Percentiles rank a stretch among this genome's conserved stretches.
These are phyloP conservation scores for Candida freyschussii DNA, from an alignment of 1,139 yeast genomes.

Conservation along the genomic window DNA sequence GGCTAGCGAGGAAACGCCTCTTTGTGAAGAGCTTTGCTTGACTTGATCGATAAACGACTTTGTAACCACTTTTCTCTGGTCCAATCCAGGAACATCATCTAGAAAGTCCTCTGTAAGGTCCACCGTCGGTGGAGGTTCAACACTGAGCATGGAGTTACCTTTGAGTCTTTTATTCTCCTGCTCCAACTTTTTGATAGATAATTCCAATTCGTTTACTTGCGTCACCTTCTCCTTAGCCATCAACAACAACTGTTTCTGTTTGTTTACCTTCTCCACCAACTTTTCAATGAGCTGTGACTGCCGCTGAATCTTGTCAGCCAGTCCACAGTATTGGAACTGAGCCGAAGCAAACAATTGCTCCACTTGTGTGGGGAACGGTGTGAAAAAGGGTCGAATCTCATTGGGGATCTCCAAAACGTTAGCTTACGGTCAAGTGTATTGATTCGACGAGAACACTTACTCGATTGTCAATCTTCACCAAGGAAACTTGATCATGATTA, in stretches of 20 bases:
- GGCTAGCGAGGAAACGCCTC: conserved; percentile 4
- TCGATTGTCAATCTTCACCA: conserved; percentile 15
- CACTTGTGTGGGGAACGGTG: conserved; percentile 20
- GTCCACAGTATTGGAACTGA: conserved; percentile 21
- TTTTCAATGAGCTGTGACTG: conserved; percentile 14
- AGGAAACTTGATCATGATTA: conserved; percentile 15
- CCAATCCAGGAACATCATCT: conserved; percentile 7
- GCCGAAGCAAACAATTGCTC: conserved; percentile 23
- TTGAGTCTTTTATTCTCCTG: conserved; percentile 12
- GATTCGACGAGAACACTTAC: conserved; percentile 1
- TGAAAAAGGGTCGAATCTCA: conserved; percentile 20
- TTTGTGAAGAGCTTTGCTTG: conserved; percentile 18
- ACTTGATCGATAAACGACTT: conserved; percentile 19
- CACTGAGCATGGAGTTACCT: not conserved
- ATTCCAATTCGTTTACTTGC: conserved; percentile 15
- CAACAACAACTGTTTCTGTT: conserved; percentile 19
- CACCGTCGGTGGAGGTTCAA: conserved; percentile 15
- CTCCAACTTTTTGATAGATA: conserved; percentile 12
- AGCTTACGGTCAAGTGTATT: not conserved
- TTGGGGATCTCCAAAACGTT: conserved; percentile 17
- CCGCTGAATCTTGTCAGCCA: conserved; percentile 17
- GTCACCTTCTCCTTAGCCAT: conserved; percentile 22
- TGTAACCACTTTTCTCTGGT: conserved; percentile 5
- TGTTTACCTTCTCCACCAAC: conserved; percentile 16
- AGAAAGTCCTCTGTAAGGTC: conserved; percentile 17